Evolutionary conservation across 352 stramenopile species (phyloP).

Genomic region (Pythium periplocum): DNA sequence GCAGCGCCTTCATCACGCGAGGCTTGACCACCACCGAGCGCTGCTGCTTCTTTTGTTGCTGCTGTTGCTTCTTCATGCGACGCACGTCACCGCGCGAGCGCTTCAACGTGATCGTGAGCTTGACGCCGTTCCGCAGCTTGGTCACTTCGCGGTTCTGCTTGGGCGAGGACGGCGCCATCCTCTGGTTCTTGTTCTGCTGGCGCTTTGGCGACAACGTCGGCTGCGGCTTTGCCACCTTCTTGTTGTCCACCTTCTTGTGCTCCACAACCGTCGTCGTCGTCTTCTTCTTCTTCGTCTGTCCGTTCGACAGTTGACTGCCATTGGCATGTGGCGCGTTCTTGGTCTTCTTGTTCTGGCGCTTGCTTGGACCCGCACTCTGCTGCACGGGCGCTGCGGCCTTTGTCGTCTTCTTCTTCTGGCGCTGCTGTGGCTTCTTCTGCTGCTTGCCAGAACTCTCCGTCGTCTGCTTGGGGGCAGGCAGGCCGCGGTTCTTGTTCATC

Average conservation of each 20-base stretch:
- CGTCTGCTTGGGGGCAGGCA: constrained; percentile 8
- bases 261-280: constrained; percentile 18
- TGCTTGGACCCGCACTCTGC: not conserved
- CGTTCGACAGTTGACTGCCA: not conserved
- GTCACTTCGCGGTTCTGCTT: constrained; percentile 14
- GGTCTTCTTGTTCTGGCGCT: constrained; percentile 13
- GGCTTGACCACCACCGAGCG: constrained; percentile 7
- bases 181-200: constrained; percentile 7
- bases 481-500: constrained; percentile 41
- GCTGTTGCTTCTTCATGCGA: constrained; percentile 11
- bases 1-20: constrained; percentile 9
- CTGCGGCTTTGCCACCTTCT: not conserved
- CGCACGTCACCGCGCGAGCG: constrained; percentile 14
- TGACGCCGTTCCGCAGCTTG: constrained; percentile 10
- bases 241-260: constrained; percentile 1
- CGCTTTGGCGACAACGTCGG: constrained; percentile 19
- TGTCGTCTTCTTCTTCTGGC: constrained; percentile 9
- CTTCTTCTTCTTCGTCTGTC: not conserved
- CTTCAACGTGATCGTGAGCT: constrained; percentile 22
- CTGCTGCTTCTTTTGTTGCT: constrained; percentile 2
- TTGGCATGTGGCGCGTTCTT: not conserved
- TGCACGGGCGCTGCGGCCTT: not conserved
- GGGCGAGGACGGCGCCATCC: constrained; percentile 5
- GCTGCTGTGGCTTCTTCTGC: constrained; percentile 15
- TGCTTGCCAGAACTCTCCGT: constrained; percentile 4